Evolutionary conservation across 768 basidiomycete genomes (phyloP), one percentile per base, ranked within the genome.

Genomic region (Grammothele lineata): DNA sequence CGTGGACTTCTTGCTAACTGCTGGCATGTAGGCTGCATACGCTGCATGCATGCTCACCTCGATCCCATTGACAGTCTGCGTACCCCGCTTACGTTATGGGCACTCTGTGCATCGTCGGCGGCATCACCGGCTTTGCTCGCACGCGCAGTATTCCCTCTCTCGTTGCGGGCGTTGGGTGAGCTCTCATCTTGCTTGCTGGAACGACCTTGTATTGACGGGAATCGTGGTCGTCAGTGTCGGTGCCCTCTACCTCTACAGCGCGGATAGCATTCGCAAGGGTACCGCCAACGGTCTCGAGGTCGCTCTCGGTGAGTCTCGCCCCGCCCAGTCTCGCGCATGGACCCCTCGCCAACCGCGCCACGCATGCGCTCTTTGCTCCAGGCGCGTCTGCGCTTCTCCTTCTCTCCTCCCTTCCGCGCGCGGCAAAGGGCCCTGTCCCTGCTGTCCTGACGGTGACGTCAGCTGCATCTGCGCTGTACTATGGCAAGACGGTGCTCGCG

Each of bases 51-150:
- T 4, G 36, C n/a, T 37, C 27, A 17, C 22, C 3, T 39, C 54
- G 35, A 44, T 18, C 10, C 4, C 14, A 5, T 26, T 15, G 6
- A 32, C 57, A 88, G 87, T 89, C 87, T 66, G 87, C 87, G 35
- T 78, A 85, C 68, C 88, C 89, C 58, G 85, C 88, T 40, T 85
- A 81, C 65, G 67, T 78, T 35, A 87, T 90, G 75, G 86, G 88
- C 48, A 75, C 68, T 45, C 69, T 92, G 52, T 91, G 88, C 63
- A 69, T 89, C 54, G 71, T 85, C 34, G 90, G 90, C 11, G 90
- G 90, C 19, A 47, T 87, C 34, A 80, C 82, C 35, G 90, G 87
- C 24, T 89, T 79, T 52, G 78, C 70, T 6, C 73, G 78, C 55
- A 87, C 83, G 50, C 77, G 83, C 19, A 92, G 88, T 25, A 70